phyloP scores from a whole-genome alignment of 768 basidiomycete species.

The Cantharellus cinnabarinus region DNA sequence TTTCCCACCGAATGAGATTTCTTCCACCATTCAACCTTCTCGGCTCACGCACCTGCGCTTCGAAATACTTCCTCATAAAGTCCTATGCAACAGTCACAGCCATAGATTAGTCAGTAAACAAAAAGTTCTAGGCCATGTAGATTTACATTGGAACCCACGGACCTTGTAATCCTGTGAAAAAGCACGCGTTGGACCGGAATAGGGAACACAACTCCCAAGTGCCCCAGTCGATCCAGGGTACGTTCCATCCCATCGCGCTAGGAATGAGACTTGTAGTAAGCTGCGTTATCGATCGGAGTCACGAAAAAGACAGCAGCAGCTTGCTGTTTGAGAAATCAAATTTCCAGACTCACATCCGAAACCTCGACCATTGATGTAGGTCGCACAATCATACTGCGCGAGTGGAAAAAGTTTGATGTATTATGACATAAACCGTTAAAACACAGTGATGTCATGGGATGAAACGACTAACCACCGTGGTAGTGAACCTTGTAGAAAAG shows the following conservation, averaged over 20 bases:
- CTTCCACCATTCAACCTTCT: no score
- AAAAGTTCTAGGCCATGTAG: no score
- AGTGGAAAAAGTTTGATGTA: not conserved
- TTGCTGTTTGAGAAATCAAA: not conserved
- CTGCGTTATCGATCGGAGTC: not conserved
- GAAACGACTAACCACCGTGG: constrained; percentile 19
- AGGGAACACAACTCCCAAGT: constrained; percentile 53
- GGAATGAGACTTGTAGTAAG: no score
- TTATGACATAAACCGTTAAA: not conserved
- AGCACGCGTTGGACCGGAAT: constrained; percentile 38
- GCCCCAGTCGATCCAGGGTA: constrained; percentile 33
- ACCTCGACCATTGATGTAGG: constrained; percentile 69
- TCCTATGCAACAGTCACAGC: not conserved
- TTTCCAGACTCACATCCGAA: constrained; percentile 19
- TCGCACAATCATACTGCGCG: constrained; percentile 16
- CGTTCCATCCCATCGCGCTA: constrained; percentile 45
- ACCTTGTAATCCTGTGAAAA: constrained; percentile 37
- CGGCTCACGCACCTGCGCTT: constrained; percentile 20
- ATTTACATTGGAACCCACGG: no score
- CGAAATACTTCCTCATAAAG: constrained; percentile 38
- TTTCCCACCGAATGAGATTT: not conserved
- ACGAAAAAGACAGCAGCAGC: not conserved
- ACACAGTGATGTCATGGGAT: no score
- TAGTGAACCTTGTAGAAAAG: constrained; percentile 19
- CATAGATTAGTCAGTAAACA: not conserved